phyloP scores from a whole-genome alignment of 1,284 basidiomycete genomes.

The Rhodotorula sp. region DNA sequence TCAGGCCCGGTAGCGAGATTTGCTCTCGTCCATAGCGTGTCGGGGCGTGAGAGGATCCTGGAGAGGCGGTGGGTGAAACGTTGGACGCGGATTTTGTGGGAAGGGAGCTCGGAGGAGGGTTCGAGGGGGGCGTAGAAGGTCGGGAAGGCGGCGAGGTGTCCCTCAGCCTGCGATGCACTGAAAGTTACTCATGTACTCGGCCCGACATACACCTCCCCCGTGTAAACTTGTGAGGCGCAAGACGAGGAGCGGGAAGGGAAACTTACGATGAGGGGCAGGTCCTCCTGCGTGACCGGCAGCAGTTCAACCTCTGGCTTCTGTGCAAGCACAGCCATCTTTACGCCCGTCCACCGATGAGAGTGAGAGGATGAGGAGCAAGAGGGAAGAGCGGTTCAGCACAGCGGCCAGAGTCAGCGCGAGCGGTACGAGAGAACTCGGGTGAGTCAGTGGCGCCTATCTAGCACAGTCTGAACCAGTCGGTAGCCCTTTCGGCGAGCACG shows the following conservation, averaged over 20 bases:
- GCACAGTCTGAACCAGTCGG: no score
- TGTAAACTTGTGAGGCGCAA: no score
- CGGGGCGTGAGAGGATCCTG: not conserved
- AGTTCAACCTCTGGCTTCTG: not conserved
- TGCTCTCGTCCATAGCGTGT: slow-evolving; percentile 22
- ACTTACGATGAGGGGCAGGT: not conserved
- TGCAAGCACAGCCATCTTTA: not conserved
- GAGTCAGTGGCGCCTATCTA: no score
- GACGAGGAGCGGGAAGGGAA: not conserved
- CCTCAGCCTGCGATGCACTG: slow-evolving; percentile 17
- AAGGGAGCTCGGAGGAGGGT: slow-evolving; percentile 4
- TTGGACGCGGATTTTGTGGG: slow-evolving; percentile 23
- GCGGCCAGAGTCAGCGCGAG: not conserved
- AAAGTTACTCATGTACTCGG: no score
- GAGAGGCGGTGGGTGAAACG: slow-evolving; percentile 20
- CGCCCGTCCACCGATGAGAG: not conserved
- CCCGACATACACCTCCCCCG: no score
- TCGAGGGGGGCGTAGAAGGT: slow-evolving; percentile 21
- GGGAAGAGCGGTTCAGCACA: not conserved
- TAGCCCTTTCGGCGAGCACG: not conserved
- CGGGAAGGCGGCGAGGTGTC: slow-evolving; percentile 20
- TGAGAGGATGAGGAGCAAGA: not conserved
- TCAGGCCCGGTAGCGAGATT: slow-evolving; percentile 6
- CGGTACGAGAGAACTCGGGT: no score
- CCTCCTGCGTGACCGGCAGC: not conserved